Base-by-base conservation (phyloP, 257 asterid species). In the Paulownia fortunei region DNA sequence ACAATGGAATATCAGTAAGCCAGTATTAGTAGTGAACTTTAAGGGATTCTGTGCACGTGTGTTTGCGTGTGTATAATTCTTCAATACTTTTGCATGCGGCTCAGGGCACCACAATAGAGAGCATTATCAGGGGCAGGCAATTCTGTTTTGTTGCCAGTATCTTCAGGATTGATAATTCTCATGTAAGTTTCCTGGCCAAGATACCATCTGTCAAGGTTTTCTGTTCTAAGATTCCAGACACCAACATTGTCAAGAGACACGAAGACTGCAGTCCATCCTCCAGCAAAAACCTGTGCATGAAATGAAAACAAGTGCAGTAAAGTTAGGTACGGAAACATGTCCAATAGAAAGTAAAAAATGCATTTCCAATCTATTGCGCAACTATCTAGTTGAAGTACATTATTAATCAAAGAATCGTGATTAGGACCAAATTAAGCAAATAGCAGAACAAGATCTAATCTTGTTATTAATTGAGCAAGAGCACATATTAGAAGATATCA, bases 141-240 rank as follows among this genome's bases (percentile, higher is more conserved):
- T 52, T 90, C 98, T 7, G 98, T 92, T 81, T 90, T 88, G 83
- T 92, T 88, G 79, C 65, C 23, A 5, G n/a, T 67, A 66, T 92
- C 97, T 77, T 89, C 92, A 0, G 94, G 97, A 82, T 94, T 92
- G 26, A 88, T 52, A 46, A 92, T 88, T 80, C 85, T 88, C 90
- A 92, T 84, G 72, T 91, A 92, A 0, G 97, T 92, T 85, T 92
- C 97, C 79, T 91, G 97, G 36, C 97, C 97, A 52, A 92, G 91
- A 81, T 92, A 89, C 97, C 97, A 91, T 76, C 96, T 79, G 86
- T 92, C 98, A 0, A 90, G 91, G 77, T 94, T 94, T 66, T 92
- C 98, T 9, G 89, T 69, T 72, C 98, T 87, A 13, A 92, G 88
- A 82, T 90, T 90, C 98, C 98, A 94, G 8, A 87, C 89, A 3